phyloP scores from a whole-genome alignment of 2,329 filamentous ascomycete genomes.

The Elsinoe necatrix region DNA sequence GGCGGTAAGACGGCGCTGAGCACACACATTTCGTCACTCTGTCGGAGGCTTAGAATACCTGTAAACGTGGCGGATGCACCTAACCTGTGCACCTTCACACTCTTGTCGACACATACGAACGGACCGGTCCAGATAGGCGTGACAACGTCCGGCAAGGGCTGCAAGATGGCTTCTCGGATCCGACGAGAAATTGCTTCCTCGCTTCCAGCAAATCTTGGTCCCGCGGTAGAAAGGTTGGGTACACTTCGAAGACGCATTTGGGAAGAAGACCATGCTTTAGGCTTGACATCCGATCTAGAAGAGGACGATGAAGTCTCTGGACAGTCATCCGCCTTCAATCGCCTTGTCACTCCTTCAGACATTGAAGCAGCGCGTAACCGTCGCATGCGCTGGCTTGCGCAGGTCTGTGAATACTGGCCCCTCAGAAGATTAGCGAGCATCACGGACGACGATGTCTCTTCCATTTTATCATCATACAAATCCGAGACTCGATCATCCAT shows the following conservation, averaged over 20 bases:
- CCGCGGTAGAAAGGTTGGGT: constrained; percentile 69
- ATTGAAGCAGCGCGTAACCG: constrained; percentile 65
- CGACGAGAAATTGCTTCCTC: constrained; percentile 77
- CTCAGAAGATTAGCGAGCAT: constrained; percentile 71
- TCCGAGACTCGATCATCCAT: constrained; percentile 27
- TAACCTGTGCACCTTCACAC: constrained; percentile 75
- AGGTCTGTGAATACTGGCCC: constrained; percentile 99
- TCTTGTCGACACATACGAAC: constrained; percentile 81
- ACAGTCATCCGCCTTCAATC: constrained; percentile 78
- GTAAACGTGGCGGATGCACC: constrained; percentile 88
- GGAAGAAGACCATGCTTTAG: constrained; percentile 59
- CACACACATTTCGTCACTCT: constrained; percentile 62
- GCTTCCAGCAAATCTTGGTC: constrained; percentile 66
- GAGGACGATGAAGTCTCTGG: constrained; percentile 54
- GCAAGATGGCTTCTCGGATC: constrained; percentile 84
- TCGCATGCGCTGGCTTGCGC: constrained; percentile 83
- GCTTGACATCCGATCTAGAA: constrained; percentile 35
- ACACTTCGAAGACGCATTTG: constrained; percentile 62
- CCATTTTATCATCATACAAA: constrained; percentile 65
- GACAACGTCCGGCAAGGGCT: constrained; percentile 89
- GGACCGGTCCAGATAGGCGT: constrained; percentile 91
- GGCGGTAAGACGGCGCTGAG: constrained; percentile 42
- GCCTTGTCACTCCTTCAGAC: constrained; percentile 66
- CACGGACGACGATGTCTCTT: constrained; percentile 68
- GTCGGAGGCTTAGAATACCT: constrained; percentile 72